phyloP scores from a whole-genome alignment of 2,329 filamentous ascomycete species.

The Trichoderma pleuroti region DNA sequence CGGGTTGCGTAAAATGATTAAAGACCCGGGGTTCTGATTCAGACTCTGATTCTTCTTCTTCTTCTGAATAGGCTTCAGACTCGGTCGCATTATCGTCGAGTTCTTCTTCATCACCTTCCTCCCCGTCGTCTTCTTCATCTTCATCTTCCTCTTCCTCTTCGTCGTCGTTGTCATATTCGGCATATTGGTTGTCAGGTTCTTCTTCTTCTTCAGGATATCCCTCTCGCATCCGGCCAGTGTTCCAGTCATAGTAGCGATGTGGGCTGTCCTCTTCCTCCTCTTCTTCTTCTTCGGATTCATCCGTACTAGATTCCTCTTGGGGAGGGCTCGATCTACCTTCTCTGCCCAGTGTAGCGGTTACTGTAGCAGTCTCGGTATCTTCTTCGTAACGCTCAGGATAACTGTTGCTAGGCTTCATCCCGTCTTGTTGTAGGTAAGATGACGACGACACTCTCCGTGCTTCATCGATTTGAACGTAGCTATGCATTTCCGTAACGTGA shows the following conservation, averaged over 20 bases:
- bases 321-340: slow-evolving; percentile 9
- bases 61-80: slow-evolving; percentile 30
- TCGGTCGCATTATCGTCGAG: not conserved
- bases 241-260: slow-evolving; percentile 2
- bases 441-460: not conserved
- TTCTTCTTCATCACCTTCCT: not conserved
- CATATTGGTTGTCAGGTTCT: not conserved
- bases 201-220: not conserved
- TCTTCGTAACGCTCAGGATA: slow-evolving; percentile 3
- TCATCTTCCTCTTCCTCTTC: not conserved
- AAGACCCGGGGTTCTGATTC: slow-evolving; percentile 19
- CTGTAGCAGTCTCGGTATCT: slow-evolving; percentile 12
- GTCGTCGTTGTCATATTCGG: not conserved
- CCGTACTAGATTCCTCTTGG: not conserved
- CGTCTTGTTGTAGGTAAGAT: not conserved
- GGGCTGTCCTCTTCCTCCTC: not conserved
- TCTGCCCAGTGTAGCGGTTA: slow-evolving; percentile 9
- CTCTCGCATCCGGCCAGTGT: not conserved
- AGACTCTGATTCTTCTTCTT: slow-evolving; percentile 29
- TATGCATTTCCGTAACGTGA: not conserved
- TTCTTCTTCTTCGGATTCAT: slow-evolving; percentile 1
- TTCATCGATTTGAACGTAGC: not conserved
- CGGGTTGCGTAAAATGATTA: slow-evolving; percentile 6
- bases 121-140: not conserved
- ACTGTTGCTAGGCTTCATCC: not conserved